Base-by-base conservation (phyloP, 73 alveolate species). In the Uronychia setigera region DNA sequence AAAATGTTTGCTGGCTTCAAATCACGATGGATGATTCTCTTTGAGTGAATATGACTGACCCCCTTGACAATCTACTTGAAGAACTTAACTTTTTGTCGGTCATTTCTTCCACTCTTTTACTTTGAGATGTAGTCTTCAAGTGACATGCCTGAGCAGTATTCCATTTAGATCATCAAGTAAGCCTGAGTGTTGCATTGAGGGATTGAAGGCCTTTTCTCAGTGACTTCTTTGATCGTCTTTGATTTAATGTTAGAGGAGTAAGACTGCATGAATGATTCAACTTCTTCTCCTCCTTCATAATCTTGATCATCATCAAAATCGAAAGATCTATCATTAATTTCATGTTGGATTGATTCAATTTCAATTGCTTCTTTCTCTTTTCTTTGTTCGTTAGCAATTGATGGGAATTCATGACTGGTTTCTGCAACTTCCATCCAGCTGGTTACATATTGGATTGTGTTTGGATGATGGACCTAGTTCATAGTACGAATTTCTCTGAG, bases 1-100 rank as follows among this genome's bases (percentile, higher is more conserved):
- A 97, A 96, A 30, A 97, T 95, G 82, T 97, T 97, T 82, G 95
- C 97, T 35, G 99, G 99, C 82, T 97, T 97, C 67, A 97, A 78
- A 93, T 97, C 99, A 80, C 99, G 77, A 85, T 97, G 99, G 29
- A 98, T 96, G 59, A 87, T 91, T 26, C 88, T 87, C 58, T 90
- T 96, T 80, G 74, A 82, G 88, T 98, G 99, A 74, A 96, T 84
- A 81, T 95, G 94, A 77, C 67, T 83, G 19, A 98, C 92, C 0
- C 98, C 99, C 86, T 94, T 97, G n/a, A 98, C 87, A 9, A 98
- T 96, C 86, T 98, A 93, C 26, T 96, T 87, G 75, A 98, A 85
- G 84, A 90, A 88, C 92, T 94, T 91, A 86, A 78, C 85, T 93
- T 93, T 78, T 96, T 92, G 33, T 87, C 93, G 31, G 60, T 81